Base-by-base conservation (phyloP, 345 rosid genomes). In the Gossypium ekmanianum region DNA sequence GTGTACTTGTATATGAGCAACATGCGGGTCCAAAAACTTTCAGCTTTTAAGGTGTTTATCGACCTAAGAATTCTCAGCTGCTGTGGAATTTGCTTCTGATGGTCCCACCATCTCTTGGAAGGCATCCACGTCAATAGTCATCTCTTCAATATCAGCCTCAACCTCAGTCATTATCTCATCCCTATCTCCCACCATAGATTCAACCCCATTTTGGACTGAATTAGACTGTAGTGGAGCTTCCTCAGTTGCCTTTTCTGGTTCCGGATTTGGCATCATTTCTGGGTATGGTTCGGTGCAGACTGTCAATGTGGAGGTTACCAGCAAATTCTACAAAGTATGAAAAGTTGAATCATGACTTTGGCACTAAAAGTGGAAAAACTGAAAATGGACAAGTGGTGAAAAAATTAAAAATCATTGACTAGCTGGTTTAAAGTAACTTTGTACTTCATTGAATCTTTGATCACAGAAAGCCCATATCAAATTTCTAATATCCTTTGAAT, bases 91-190 rank as follows among this genome's bases (percentile, higher is more conserved):
- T 55, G 79, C 76, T 76, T 90, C 92, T 16, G 92, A 77, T 61
- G 91, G 77, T 75, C 79, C 84, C 16, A 78, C 88, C 39, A 82
- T 83, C 13, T 85, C 90, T 70, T 85, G 90, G 18, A 85, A 81
- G 66, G 91, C 82, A 76, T 93, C 94, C 89, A 84, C 83, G 73
- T 89, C 94, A 2, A 87, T 82, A 65, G 94, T 83, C 89, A 88
- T 85, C 66, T 87, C 88, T 72, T 89, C 92, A 64, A 84, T 82
- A 62, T 88, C 89, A 24, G 89, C 86, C 77, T 86, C 97, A 64
- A 85, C 91, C 81, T 83, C 97, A 5, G 91, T 80, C 93, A 88
- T 87, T 75, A 86, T 80, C 83, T 85, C 96, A 82, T 92, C 94
- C 77, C 87, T 79, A 24, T 88, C 92, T 24, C 85, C 87, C 55